These are phyloP conservation scores for Gaultheria prostrata DNA, from an alignment of 148 eudicot genomes.

Conservation along the genomic window DNA sequence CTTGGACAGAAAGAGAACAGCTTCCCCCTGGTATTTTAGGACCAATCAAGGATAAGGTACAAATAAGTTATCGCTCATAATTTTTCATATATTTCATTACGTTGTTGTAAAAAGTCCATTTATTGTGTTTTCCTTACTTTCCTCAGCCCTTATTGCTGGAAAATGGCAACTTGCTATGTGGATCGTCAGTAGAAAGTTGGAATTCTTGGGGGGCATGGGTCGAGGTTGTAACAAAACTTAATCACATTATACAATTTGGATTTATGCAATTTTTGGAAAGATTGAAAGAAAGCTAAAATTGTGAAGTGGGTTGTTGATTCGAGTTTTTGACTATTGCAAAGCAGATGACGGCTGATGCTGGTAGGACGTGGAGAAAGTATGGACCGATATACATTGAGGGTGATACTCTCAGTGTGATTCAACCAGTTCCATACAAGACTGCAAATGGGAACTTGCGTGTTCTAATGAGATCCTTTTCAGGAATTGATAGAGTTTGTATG, in stretches of 20 bases:
- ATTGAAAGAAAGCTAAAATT: background rate
- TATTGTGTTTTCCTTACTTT: constrained; percentile 8
- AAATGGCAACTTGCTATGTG: constrained; percentile 77
- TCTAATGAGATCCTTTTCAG: constrained; percentile 65
- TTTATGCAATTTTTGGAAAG: background rate
- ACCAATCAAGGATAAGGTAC: constrained; percentile 86
- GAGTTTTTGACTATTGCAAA: constrained; percentile 7
- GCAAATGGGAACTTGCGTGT: constrained; percentile 67
- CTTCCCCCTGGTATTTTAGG: constrained; percentile 94
- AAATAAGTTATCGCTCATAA: background rate
- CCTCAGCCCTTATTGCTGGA: constrained; percentile 74
- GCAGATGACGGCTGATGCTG: constrained; percentile 78
- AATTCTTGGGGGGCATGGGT: constrained; percentile 99
- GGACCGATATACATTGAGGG: constrained; percentile 78
- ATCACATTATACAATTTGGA: background rate
- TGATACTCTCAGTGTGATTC: constrained; percentile 69
- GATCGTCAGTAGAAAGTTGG: constrained; percentile 98
- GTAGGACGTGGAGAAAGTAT: constrained; percentile 74
- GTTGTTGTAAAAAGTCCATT: background rate
- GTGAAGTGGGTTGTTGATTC: constrained; percentile 3
- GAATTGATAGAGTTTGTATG: constrained; percentile 57
- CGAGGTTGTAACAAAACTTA: constrained; percentile 48
- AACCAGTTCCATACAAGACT: constrained; percentile 91
- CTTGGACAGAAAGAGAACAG: constrained; percentile 81
- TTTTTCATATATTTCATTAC: background rate